These are phyloP conservation scores for Gnomoniopsis smithogilvyi DNA, from an alignment of 2,329 filamentous ascomycete genomes.

Conservation along the genomic window DNA sequence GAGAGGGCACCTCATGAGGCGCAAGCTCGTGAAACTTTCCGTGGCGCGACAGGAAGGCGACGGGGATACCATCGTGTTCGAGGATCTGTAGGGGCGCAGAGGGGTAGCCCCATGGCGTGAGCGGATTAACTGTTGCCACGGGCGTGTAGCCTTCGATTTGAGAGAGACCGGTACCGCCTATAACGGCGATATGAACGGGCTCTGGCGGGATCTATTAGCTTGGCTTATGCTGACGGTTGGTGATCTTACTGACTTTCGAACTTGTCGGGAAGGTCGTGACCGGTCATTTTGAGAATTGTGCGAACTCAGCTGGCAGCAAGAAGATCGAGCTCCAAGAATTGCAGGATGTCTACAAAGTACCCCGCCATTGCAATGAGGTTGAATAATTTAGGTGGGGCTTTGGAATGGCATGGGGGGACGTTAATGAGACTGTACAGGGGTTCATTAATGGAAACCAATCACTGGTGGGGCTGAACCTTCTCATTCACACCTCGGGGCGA, in stretches of 20 bases:
- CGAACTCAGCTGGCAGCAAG: background rate
- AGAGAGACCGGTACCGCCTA: slow-evolving; percentile 89
- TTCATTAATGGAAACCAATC: background rate
- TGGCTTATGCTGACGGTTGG: background rate
- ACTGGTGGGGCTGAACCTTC: too few relatives aligned
- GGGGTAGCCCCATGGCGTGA: slow-evolving; percentile 86
- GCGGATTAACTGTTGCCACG: slow-evolving; percentile 71
- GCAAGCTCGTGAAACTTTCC: slow-evolving; percentile 84
- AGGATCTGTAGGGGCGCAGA: slow-evolving; percentile 78
- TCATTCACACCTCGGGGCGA: background rate
- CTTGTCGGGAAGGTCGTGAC: slow-evolving; percentile 51
- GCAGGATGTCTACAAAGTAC: background rate
- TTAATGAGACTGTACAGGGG: background rate
- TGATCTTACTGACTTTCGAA: slow-evolving; percentile 50
- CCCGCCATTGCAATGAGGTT: background rate
- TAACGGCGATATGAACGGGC: slow-evolving; percentile 79
- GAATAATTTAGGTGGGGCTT: background rate
- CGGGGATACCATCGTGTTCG: slow-evolving; percentile 74
- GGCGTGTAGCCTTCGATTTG: slow-evolving; percentile 84
- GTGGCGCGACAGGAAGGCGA: slow-evolving; percentile 94
- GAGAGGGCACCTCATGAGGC: slow-evolving; percentile 90
- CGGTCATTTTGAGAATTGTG: background rate
- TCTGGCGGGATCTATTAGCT: slow-evolving; percentile 36
- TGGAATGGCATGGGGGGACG: too few relatives aligned
- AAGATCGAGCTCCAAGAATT: background rate